Evolutionary conservation across 208 protist species (phyloP).

Genomic region (Trypanosoma vivax): DNA sequence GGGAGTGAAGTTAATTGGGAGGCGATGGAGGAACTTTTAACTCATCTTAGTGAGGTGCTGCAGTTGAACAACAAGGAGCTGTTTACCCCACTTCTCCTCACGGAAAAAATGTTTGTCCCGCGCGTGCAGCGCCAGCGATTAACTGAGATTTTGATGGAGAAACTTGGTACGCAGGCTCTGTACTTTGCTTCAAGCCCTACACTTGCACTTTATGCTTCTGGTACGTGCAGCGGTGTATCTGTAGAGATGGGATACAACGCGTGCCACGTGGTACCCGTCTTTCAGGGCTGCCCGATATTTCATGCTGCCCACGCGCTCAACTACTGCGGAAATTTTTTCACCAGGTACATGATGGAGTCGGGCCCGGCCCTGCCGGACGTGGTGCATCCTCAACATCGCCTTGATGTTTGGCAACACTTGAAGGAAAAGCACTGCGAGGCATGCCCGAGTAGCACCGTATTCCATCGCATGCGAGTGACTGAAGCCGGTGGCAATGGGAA

Average conservation of each 20-base stretch:
- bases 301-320: slow-evolving; percentile 85
- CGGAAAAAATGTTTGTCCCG: slow-evolving; percentile 84
- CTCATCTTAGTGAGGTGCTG: slow-evolving; percentile 64
- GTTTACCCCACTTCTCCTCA: slow-evolving; percentile 77
- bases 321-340: slow-evolving; percentile 76
- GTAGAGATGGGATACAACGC: slow-evolving; percentile 96
- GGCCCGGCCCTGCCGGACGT: slow-evolving; percentile 27
- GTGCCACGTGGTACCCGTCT: slow-evolving; percentile 97
- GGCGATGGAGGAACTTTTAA: slow-evolving; percentile 76
- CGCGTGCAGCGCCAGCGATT: slow-evolving; percentile 77
- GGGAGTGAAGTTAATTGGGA: slow-evolving; percentile 83
- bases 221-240: slow-evolving; percentile 77
- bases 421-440: slow-evolving; percentile 81
- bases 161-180: slow-evolving; percentile 43
- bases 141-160: slow-evolving; percentile 87
- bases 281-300: slow-evolving; percentile 93
- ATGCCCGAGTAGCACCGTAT: slow-evolving; percentile 1
- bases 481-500: background rate
- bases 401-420: slow-evolving; percentile 71
- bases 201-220: slow-evolving; percentile 83
- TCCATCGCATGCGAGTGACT: background rate
- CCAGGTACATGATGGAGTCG: slow-evolving; percentile 28
- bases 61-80: slow-evolving; percentile 43
- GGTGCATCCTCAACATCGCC: slow-evolving; percentile 28
- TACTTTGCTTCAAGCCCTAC: slow-evolving; percentile 78